A percentile compares a stretch with the other conserved stretches of the same genome.
Evolutionary conservation across 257 asterid species (phyloP).

Genomic region (Scutellaria minor): DNA sequence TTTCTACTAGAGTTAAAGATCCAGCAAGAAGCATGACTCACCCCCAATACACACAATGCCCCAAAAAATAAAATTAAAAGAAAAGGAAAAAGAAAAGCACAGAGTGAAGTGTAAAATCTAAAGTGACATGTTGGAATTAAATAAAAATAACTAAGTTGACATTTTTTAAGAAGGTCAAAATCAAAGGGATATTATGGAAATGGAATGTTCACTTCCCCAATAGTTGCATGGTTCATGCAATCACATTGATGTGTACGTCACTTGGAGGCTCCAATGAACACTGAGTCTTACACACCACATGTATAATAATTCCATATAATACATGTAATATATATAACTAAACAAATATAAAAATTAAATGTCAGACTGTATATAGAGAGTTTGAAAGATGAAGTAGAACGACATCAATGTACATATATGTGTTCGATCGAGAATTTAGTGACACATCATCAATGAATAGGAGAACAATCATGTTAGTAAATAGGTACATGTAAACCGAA

Average conservation of each 20-base stretch:
- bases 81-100: too few relatives aligned
- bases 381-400: too few relatives aligned
- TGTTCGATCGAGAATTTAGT: too few relatives aligned
- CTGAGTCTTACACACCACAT: background rate
- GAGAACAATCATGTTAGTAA: too few relatives aligned
- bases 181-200: background rate
- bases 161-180: slow-evolving; percentile 28
- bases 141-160: slow-evolving; percentile 28
- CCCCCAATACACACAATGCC: background rate
- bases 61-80: too few relatives aligned
- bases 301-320: too few relatives aligned
- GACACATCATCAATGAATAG: too few relatives aligned
- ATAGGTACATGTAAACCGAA: too few relatives aligned
- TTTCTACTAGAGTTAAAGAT: slow-evolving; percentile 21
- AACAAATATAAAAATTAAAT: too few relatives aligned
- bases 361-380: too few relatives aligned
- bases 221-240: slow-evolving; percentile 48
- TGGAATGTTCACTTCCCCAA: slow-evolving; percentile 24
- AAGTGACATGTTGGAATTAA: background rate
- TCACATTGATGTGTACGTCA: slow-evolving; percentile 18
- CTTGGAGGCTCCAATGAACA: background rate
- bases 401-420: too few relatives aligned
- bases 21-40: slow-evolving; percentile 27
- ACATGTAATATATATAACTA: too few relatives aligned
- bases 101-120: background rate